These are phyloP conservation scores for Vitis amurensis DNA, from an alignment of 164 flowering plant genomes.

Conservation along the genomic window DNA sequence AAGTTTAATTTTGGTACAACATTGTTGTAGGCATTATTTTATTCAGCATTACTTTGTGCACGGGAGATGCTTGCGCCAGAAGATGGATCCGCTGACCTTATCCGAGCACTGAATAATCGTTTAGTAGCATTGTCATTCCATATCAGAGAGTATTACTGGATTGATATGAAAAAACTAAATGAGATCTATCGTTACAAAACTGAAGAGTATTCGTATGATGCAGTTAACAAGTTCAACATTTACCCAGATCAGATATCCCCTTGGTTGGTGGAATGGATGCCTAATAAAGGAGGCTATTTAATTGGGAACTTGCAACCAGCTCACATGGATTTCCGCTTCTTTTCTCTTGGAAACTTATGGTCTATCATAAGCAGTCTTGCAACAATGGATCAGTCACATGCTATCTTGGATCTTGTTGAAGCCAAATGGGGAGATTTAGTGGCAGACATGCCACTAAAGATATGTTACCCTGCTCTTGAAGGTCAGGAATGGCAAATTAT, in stretches of 20 bases:
- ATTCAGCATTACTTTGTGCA: constrained; percentile 54
- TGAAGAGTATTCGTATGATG: constrained; percentile 47
- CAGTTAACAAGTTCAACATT: constrained; percentile 48
- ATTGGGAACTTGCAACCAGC: constrained; percentile 54
- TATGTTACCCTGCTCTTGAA: constrained; percentile 52
- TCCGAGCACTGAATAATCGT: constrained; percentile 55
- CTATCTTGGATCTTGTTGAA: constrained; percentile 46
- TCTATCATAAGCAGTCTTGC: constrained; percentile 34
- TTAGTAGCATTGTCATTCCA: constrained; percentile 49
- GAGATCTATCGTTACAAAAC: constrained; percentile 42
- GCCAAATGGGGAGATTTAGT: constrained; percentile 49
- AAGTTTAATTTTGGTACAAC: not conserved
- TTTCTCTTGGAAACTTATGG: constrained; percentile 43
- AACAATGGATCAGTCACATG: constrained; percentile 37
- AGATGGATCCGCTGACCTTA: constrained; percentile 53
- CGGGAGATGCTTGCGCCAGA: constrained; percentile 63
- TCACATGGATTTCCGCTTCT: constrained; percentile 52
- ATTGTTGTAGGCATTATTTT: constrained; percentile 46
- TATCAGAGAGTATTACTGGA: constrained; percentile 47
- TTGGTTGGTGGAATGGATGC: constrained; percentile 55
- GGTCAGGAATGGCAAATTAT: constrained; percentile 52
- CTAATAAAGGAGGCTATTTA: constrained; percentile 40
- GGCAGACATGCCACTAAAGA: constrained; percentile 48
- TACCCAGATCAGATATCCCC: constrained; percentile 51
- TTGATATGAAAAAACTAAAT: constrained; percentile 37